A percentile compares a stretch with the other conserved stretches of the same genome.
Evolutionary conservation across 768 basidiomycete genomes (phyloP).

Genomic region (Omphalotus guepiniiformis): DNA sequence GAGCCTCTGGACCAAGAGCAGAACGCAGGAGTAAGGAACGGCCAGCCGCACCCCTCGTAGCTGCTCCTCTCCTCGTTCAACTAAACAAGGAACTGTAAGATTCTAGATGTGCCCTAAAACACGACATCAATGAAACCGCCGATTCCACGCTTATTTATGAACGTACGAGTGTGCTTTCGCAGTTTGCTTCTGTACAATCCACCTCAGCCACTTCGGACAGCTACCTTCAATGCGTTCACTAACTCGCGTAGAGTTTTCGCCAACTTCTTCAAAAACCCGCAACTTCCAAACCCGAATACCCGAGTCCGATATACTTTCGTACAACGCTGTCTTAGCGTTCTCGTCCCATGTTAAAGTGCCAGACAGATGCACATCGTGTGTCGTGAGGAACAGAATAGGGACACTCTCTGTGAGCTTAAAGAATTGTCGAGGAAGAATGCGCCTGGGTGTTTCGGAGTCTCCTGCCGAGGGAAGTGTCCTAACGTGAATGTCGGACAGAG

Average conservation of each 20-base stretch:
- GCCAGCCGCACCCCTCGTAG: too few relatives aligned
- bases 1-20: too few relatives aligned
- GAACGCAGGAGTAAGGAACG: too few relatives aligned
- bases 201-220: conserved; percentile 22
- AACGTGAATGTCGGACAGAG: conserved; percentile 14
- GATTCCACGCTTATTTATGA: too few relatives aligned
- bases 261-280: conserved; percentile 24
- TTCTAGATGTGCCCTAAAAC: too few relatives aligned
- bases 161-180: conserved; percentile 23
- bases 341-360: conserved; percentile 33
- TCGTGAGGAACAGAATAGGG: conserved; percentile 25
- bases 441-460: background rate
- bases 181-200: conserved; percentile 24
- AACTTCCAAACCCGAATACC: conserved; percentile 26
- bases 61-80: too few relatives aligned
- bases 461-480: conserved; percentile 7
- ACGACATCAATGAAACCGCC: too few relatives aligned
- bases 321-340: conserved; percentile 20
- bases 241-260: conserved; percentile 21
- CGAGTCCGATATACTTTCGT: conserved; percentile 22
- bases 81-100: too few relatives aligned
- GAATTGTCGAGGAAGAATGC: conserved; percentile 21
- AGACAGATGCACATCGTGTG: conserved; percentile 20
- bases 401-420: conserved; percentile 30
- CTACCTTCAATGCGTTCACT: conserved; percentile 28